Base-by-base conservation (phyloP, 331 rosid species). In the Phaseolus coccineus region DNA sequence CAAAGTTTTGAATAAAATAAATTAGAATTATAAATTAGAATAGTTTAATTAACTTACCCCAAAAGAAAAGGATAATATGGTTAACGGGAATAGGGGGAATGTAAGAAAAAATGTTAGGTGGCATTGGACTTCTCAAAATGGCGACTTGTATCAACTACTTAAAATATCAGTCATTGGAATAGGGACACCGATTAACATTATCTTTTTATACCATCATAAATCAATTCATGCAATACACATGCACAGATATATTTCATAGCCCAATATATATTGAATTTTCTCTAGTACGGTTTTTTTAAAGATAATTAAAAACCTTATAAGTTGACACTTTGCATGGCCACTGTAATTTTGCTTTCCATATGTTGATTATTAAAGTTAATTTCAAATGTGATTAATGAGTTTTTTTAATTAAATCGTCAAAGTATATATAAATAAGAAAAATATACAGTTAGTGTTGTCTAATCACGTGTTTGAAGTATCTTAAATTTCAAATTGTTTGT, bases 121-220 rank as follows among this genome's bases (percentile, higher is more conserved):
- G 76, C 52, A 72, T 62, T 71, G 74, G 73, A 70, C 63, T 70
- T 82, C 63, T 77, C 82, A 82, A 77, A 77, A 82, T 13, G 70
- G 73, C 35, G 52, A 82, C 71, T 31, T 57, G 64, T 10, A 70
- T 69, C 53, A 55, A 51, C 69, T 59, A 42, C 64, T 74, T 62
- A 13, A 70, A 71, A 46, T 39, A 25, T 40, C 58, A 51, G 74
- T 61, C 78, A 58, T 27, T 30, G 22, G 4, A 61, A 58, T n/a
- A 58, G 8, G 65, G 11, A 19, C 22, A 35, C 39, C 1, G 4
- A 35, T 4, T 58, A 24, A 10, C 35, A 10, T 27, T 27, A 61
- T 4, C 31, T 63, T 47, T 63, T 63, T 31, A 5, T 63, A 62
- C 24, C 13, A 62, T 19, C 22, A 19, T 19, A 19, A 19, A 19